Evolutionary conservation across 805 yeast genomes (phyloP), one percentile per base, ranked within the genome.

Genomic region (Kregervanrija fluxuum): DNA sequence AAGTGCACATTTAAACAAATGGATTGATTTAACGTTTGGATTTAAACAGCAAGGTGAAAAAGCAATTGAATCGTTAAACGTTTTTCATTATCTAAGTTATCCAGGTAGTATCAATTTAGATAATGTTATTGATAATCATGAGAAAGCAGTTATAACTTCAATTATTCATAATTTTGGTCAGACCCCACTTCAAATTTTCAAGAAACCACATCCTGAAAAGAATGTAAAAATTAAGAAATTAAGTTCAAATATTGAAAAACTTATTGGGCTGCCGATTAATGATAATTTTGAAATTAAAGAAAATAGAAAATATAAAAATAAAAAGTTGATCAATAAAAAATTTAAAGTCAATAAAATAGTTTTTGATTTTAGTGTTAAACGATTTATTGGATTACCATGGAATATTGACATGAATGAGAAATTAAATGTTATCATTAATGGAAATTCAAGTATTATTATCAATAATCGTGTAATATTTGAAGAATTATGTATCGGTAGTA

Each of bases 111-210:
- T 85, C 14, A 79, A 88, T 57, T 65, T 88, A 43, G 95, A 86
- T 48, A 71, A 71, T 16, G 82, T 88, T 45, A 71, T 76, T 48
- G 90, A 87, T 56, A 87, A 80, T 33, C 71, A 74, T 48, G 95
- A 88, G 61, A 73, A 81, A 50, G 69, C 79, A 34, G 91, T 95
- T 1, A 72, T 84, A 3, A 83, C 87, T 16, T 90, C 95, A 1
- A 84, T 85, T 53, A 88, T 88, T 42, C 93, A 89, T 58, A 88
- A 88, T 61, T 88, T 88, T 69, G 96, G 96, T 0, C 96, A 88
- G 58, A 88, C 95, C 0, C 96, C 96, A 1, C 57, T 74, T 40
- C 85, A 83, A 53, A 65, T 89, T 10, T 86, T 89, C 53, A 67
- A 65, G 13, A 74, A 73, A 42, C 82, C 89, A 0, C 96, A 88